Base-by-base conservation (phyloP, 2,329 filamentous ascomycete genomes). In the Rhynchosporium graminicola region DNA sequence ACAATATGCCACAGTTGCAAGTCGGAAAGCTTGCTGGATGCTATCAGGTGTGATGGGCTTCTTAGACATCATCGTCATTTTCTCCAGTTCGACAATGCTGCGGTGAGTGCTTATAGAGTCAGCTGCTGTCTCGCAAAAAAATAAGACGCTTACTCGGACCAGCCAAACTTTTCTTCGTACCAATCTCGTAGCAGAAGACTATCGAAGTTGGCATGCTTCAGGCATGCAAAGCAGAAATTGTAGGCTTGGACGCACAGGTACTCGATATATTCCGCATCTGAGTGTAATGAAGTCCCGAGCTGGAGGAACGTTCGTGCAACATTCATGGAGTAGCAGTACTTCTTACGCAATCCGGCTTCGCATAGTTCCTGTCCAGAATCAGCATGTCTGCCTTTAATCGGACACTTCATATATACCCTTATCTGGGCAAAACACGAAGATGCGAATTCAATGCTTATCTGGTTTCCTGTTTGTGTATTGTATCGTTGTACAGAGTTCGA, bases 301-400 rank as follows among this genome's bases (percentile, higher is more conserved):
- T 50, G 47, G 10, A 33, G 47, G 28, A 50, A 33, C 28, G 47
- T 33, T 50, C 47, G 47, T 31, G 47, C 47, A 50, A 50, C 13
- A 33, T 33, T 15, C 47, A 50, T 50, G 10, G 10, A 15, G 47
- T 33, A 26, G 3, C 15, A n/a, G 47, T 50, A 50, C 47, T 50
- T 50, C 47, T 15, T 28, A 50, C 28, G 7, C 47, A 50, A 29
- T n/a, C 13, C 10, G 47, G 9, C 26, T 50, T 50, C 47, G 12
- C 9, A 28, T 50, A 12, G 2, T 50, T 31, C 7, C 47, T 50
- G 33, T 15, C 28, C 12, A 50, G 12, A 50, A n/a, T 50, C 33
- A 36, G 33, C 47, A 50, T 20, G 20, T 20, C 20, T 20, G 20
- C 1, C 20, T 20, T 20, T 20, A 20, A 20, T 20, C 1, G 20